A percentile compares a stretch with the other conserved stretches of the same genome.
Conservation (phyloP, 2,329 filamentous ascomycete species). For the Mycocentrospora acerina region DNA sequence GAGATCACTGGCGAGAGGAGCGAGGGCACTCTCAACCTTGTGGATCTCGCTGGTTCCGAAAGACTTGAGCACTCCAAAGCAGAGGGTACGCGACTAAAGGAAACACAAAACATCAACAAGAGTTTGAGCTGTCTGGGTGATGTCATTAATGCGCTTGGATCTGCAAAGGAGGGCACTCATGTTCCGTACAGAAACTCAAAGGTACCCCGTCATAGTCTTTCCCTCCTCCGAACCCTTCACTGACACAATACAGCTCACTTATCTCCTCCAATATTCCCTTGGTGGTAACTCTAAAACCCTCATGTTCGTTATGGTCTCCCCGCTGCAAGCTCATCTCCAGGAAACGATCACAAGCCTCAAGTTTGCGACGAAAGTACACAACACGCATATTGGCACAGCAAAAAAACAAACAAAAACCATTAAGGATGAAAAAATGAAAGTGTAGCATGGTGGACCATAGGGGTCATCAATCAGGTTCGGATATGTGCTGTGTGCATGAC, state of each 20-base stretch:
- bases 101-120: constrained; percentile 98
- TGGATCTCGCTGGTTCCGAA: constrained; percentile 93
- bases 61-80: constrained; percentile 83
- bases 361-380: constrained; percentile 93
- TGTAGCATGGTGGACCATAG: no score
- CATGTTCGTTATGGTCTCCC: constrained; percentile 99
- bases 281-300: constrained; percentile 96
- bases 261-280: constrained; percentile 89
- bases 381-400: constrained; percentile 88
- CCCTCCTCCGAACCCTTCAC: no score
- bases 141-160: constrained; percentile 90
- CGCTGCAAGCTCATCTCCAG: constrained; percentile 83
- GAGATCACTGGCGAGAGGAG: constrained; percentile 76
- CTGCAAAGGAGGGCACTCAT: constrained; percentile 73
- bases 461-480: no score
- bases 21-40: constrained; percentile 91
- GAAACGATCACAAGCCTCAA: constrained; percentile 94
- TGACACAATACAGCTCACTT: constrained; percentile 66
- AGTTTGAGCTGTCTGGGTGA: constrained; percentile 89
- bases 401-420: constrained; percentile 68
- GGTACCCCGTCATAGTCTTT: constrained; percentile 47
- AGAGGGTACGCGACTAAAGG: constrained; percentile 82
- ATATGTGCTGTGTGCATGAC: background rate
- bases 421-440: background rate
- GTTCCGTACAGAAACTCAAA: constrained; percentile 96